Conservation (phyloP, 768 basidiomycete species). For the Lactarius sp. region DNA sequence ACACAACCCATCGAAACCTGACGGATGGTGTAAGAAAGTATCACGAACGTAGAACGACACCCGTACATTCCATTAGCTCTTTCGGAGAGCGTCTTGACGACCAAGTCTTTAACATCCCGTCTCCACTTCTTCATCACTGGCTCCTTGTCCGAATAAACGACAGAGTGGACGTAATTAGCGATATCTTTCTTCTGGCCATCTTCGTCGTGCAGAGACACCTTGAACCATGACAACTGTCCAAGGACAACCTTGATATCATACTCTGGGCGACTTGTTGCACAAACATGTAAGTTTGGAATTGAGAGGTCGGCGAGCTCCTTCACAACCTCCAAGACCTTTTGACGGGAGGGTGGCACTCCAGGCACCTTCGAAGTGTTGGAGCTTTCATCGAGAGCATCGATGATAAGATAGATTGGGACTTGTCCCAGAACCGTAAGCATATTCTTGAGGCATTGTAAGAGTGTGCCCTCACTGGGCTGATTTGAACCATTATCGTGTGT, state of each 20-base stretch:
- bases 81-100: not conserved
- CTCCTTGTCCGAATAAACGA: constrained; percentile 29
- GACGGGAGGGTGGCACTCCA: too few relatives aligned
- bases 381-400: too few relatives aligned
- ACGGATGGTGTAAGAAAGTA: not conserved
- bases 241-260: not conserved
- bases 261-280: not conserved
- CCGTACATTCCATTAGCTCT: not conserved
- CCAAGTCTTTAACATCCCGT: not conserved
- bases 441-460: too few relatives aligned
- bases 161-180: not conserved
- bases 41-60: not conserved
- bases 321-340: not conserved
- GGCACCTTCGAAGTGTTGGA: too few relatives aligned
- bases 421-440: too few relatives aligned
- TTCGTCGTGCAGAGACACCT: not conserved
- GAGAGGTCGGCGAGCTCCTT: not conserved
- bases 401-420: too few relatives aligned
- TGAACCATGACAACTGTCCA: not conserved
- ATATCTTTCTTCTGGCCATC: not conserved
- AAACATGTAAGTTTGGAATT: not conserved
- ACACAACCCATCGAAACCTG: not conserved
- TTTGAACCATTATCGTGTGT: not conserved
- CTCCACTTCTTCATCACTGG: not conserved
- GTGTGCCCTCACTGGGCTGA: not conserved